Conservation (phyloP, 805 yeast species). For the Ogataea minuta region DNA sequence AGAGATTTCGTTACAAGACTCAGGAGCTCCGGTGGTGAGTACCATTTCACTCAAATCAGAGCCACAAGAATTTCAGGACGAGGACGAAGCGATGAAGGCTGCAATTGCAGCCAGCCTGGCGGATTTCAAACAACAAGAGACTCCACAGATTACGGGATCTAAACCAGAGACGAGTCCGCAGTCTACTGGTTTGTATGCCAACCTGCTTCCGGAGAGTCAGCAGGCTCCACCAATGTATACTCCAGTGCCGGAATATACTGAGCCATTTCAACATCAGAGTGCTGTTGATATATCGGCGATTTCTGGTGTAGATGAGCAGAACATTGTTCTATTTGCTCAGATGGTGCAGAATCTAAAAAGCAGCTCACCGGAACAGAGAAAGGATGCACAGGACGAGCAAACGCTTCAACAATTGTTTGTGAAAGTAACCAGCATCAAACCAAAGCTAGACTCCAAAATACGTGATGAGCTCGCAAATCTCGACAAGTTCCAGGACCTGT, state of each 20-base stretch:
- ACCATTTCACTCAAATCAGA: slow-evolving; percentile 4
- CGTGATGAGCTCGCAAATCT: slow-evolving; percentile 58
- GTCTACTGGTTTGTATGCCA: slow-evolving; percentile 31
- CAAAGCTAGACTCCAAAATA: slow-evolving; percentile 63
- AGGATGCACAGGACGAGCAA: slow-evolving; percentile 41
- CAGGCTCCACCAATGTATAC: background rate
- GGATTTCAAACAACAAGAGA: slow-evolving; percentile 50
- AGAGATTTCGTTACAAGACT: slow-evolving; percentile 69
- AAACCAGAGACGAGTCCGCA: slow-evolving; percentile 12
- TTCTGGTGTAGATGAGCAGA: slow-evolving; percentile 64
- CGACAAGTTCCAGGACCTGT: slow-evolving; percentile 67
- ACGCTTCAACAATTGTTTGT: slow-evolving; percentile 57
- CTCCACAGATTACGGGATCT: background rate
- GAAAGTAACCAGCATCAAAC: slow-evolving; percentile 59
- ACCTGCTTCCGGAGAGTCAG: slow-evolving; percentile 19
- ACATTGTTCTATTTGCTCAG: slow-evolving; percentile 66
- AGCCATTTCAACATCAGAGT: background rate
- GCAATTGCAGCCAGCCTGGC: slow-evolving; percentile 90
- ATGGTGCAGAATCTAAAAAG: slow-evolving; percentile 52
- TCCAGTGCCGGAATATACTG: background rate
- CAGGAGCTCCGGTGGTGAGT: slow-evolving; percentile 18
- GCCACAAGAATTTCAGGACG: slow-evolving; percentile 45
- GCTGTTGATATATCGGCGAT: slow-evolving; percentile 33
- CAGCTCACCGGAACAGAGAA: slow-evolving; percentile 37
- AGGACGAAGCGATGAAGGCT: slow-evolving; percentile 85